Conservation (phyloP, 2,329 filamentous ascomycete genomes). For the Epichloe brachyelytri region DNA sequence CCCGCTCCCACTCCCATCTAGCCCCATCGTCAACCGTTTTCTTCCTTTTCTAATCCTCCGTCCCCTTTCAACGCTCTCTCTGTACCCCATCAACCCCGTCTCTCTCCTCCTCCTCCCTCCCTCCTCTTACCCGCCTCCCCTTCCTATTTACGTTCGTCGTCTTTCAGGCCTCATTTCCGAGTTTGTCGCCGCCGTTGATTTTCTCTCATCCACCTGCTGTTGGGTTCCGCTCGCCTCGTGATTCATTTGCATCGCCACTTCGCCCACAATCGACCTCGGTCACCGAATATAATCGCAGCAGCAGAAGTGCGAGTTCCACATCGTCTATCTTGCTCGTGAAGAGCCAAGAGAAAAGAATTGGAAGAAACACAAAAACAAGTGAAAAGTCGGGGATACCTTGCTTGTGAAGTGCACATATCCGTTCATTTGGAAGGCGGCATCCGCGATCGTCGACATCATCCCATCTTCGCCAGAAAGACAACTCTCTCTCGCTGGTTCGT, state of each 20-base stretch:
- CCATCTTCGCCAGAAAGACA: not conserved
- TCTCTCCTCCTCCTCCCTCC: constrained; percentile 3
- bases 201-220: constrained; percentile 1
- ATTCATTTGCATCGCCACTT: constrained; percentile 2
- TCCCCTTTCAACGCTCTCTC: constrained; percentile 10
- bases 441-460: not conserved
- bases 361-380: not conserved
- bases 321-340: not conserved
- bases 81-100: constrained; percentile 1
- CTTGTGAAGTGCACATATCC: not conserved
- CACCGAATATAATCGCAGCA: not conserved
- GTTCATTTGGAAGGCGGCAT: constrained; percentile 3
- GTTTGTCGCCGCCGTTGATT: constrained; percentile 10
- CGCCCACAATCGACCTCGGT: constrained; percentile 2
- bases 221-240: not conserved
- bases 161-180: constrained; percentile 12
- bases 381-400: not conserved
- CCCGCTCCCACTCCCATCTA: constrained; percentile 6
- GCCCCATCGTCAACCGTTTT: constrained; percentile 7
- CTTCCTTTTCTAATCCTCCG: constrained; percentile 16
- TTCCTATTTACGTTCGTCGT: constrained; percentile 2
- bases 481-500: not conserved
- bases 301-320: not conserved
- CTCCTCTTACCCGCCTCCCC: constrained; percentile 11
- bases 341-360: not conserved